Evolutionary conservation across 2,329 filamentous ascomycete species (phyloP).

Genomic region (Clonostachys solani): DNA sequence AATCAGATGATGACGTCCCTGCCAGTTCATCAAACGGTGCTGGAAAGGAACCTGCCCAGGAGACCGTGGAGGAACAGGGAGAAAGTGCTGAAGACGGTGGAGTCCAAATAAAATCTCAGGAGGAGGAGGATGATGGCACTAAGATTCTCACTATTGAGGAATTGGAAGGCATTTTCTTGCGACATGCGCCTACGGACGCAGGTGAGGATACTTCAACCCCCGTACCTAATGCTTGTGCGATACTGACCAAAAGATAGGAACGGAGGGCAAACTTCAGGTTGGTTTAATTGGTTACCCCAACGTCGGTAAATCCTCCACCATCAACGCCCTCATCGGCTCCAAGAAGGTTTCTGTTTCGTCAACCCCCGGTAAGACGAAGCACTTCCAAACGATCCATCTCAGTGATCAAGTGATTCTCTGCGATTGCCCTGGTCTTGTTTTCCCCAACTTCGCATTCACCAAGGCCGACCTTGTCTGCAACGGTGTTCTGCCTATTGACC

Average conservation of each 20-base stretch:
- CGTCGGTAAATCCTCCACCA: constrained; percentile 98
- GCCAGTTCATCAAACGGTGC: constrained; percentile 12
- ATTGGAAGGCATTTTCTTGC: constrained; percentile 81
- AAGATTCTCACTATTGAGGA: constrained; percentile 91
- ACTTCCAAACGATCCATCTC: constrained; percentile 97
- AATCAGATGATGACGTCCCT: constrained; percentile 15
- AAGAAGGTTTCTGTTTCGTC: constrained; percentile 99
- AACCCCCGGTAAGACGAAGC: constrained; percentile 97
- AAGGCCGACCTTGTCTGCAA: constrained; percentile 96
- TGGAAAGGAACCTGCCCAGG: constrained; percentile 16
- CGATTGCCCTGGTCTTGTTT: constrained; percentile 97
- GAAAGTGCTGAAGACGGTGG: constrained; percentile 24
- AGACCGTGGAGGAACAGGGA: constrained; percentile 30
- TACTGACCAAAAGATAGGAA: constrained; percentile 19
- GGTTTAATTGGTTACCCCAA: constrained; percentile 97
- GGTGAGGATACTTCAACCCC: constrained; percentile 30
- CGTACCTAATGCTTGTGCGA: not conserved
- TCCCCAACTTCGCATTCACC: constrained; percentile 94
- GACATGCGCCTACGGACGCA: constrained; percentile 55
- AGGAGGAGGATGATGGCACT: constrained; percentile 51
- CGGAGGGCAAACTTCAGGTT: constrained; percentile 71
- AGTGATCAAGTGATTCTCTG: constrained; percentile 87
- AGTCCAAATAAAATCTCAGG: not conserved
- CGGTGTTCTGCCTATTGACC: constrained; percentile 92
- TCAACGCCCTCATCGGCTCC: constrained; percentile 96